A percentile compares a stretch with the other conserved stretches of the same genome.
Evolutionary conservation across 2,329 filamentous ascomycete species (phyloP).

Genomic region (Cytospora mali): DNA sequence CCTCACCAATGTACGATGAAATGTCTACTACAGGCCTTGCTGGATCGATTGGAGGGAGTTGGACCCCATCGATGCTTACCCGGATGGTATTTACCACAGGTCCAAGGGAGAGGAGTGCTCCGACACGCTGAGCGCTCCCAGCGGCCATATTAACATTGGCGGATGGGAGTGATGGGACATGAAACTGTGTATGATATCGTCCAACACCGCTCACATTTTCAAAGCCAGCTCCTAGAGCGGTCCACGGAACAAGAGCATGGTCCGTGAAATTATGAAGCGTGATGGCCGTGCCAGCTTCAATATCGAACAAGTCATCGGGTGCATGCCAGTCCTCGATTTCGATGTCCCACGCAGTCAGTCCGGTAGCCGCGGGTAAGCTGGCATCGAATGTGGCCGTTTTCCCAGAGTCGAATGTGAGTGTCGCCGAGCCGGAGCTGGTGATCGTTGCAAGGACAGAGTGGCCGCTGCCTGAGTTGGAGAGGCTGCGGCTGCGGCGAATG

Average conservation of each 20-base stretch:
- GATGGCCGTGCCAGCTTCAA: conserved; percentile 12
- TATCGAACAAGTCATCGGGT: conserved; percentile 12
- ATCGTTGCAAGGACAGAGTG: conserved; percentile 11
- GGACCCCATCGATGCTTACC: conserved; percentile 19
- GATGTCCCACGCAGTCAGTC: conserved; percentile 17
- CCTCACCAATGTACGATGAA: conserved; percentile 2
- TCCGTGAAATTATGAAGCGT: conserved; percentile 12
- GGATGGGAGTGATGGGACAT: conserved; percentile 7
- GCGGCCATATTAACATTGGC: not conserved
- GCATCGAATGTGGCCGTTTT: conserved; percentile 6
- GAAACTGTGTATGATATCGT: conserved; percentile 17
- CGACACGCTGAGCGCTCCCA: not conserved
- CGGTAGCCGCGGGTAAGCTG: not conserved
- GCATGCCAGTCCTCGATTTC: conserved; percentile 18
- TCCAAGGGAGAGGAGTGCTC: conserved; percentile 19
- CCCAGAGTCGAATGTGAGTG: conserved; percentile 11
- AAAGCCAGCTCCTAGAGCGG: conserved; percentile 7
- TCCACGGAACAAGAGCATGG: conserved; percentile 13
- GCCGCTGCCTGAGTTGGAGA: not conserved
- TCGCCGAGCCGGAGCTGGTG: conserved; percentile 11
- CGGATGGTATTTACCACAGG: conserved; percentile 18
- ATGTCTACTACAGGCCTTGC: conserved; percentile 15
- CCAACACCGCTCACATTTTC: conserved; percentile 22
- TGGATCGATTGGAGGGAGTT: conserved; percentile 19
- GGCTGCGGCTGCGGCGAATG: conserved; percentile 1